Evolutionary conservation across 2,329 filamentous ascomycete genomes (phyloP).

Genomic region (Lasiodiplodia gonubiensis): DNA sequence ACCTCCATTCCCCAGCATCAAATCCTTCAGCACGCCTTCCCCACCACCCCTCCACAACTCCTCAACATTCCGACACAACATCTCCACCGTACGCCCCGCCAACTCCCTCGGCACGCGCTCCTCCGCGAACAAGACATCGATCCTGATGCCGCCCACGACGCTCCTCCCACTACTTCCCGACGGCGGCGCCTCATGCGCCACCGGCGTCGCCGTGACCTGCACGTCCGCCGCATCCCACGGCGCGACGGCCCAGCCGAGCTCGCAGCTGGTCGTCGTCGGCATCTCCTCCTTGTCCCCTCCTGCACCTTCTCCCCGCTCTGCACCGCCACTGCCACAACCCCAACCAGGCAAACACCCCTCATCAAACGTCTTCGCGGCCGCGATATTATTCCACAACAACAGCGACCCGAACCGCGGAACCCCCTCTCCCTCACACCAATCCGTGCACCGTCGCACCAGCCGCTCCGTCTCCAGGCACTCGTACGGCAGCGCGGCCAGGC

Average conservation of each 20-base stretch:
- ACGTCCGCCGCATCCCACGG: conserved; percentile 39
- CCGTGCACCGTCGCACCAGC: conserved; percentile 43
- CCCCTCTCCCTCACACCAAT: conserved; percentile 28
- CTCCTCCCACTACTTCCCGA: too few relatives aligned
- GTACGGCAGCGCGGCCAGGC: conserved; percentile 43
- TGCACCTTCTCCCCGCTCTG: too few relatives aligned
- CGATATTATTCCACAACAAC: conserved; percentile 43
- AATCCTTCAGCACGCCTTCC: background rate
- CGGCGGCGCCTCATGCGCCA: background rate
- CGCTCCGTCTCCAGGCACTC: conserved; percentile 46
- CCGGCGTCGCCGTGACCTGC: conserved; percentile 28
- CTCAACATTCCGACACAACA: background rate
- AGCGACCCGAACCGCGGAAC: conserved; percentile 44
- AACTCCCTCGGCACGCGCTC: background rate
- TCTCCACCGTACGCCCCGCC: background rate
- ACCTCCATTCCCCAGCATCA: background rate
- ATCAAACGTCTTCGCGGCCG: conserved; percentile 59
- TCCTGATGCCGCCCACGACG: background rate
- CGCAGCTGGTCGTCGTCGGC: conserved; percentile 29
- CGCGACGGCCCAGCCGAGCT: conserved; percentile 65
- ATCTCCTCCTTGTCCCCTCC: background rate
- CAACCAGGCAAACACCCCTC: conserved; percentile 49
- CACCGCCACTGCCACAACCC: conserved; percentile 16
- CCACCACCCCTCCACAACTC: background rate
- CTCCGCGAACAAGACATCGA: background rate